A percentile compares a stretch with the other conserved stretches of the same genome.
Evolutionary conservation across 1,139 yeast species (phyloP).

Genomic region (Tardiomyces blankii): DNA sequence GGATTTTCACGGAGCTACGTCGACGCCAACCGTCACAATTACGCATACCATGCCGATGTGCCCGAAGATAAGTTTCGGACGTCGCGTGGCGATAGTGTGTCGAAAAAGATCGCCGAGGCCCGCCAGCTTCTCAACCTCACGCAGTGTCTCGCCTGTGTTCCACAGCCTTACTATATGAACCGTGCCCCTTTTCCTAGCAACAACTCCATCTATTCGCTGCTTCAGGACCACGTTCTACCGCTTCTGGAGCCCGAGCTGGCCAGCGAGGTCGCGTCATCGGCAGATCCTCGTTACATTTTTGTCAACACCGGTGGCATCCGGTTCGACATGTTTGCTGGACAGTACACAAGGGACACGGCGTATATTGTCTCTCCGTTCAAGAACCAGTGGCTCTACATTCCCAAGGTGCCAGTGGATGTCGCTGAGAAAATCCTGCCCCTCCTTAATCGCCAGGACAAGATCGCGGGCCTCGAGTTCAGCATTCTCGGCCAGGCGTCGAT

Average conservation of each 20-base stretch:
- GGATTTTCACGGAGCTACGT: constrained; percentile 51
- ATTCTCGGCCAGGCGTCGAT: background rate
- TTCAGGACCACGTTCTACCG: constrained; percentile 50
- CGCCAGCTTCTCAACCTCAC: constrained; percentile 46
- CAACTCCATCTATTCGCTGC: constrained; percentile 47
- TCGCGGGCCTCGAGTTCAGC: constrained; percentile 1
- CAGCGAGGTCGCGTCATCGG: constrained; percentile 1
- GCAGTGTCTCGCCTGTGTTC: constrained; percentile 51
- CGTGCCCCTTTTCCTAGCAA: constrained; percentile 56
- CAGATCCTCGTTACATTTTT: constrained; percentile 45
- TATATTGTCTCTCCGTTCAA: constrained; percentile 80
- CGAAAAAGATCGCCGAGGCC: constrained; percentile 34
- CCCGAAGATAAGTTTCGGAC: constrained; percentile 32
- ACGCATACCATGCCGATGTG: constrained; percentile 46
- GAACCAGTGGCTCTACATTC: constrained; percentile 60
- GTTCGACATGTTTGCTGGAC: constrained; percentile 79
- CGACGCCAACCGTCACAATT: constrained; percentile 68
- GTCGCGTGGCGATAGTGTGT: constrained; percentile 37
- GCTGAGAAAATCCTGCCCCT: constrained; percentile 39
- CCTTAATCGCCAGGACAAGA: constrained; percentile 31
- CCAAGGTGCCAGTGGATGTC: constrained; percentile 37
- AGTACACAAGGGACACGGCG: constrained; percentile 70
- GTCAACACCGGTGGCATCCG: constrained; percentile 86
- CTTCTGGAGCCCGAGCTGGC: constrained; percentile 31
- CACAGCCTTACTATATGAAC: constrained; percentile 53